A percentile compares a stretch with the other conserved stretches of the same genome.
phyloP scores from a whole-genome alignment of 352 stramenopile genomes.

The Plasmopara halstedii region DNA sequence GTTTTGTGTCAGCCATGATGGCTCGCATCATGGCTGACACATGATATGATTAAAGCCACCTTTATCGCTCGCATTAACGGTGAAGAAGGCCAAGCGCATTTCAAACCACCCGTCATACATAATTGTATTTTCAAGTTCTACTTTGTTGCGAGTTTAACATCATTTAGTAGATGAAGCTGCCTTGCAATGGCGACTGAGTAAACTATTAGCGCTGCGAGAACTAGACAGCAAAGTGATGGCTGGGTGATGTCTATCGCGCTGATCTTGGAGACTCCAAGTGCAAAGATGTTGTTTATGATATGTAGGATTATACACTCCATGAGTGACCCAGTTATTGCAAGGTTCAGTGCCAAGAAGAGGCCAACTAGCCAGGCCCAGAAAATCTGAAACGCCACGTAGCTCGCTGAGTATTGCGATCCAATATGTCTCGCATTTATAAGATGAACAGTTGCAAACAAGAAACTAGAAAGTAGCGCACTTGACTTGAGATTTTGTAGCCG shows the following conservation, averaged over 20 bases:
- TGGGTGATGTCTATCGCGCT: slow-evolving; percentile 7
- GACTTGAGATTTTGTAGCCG: slow-evolving; percentile 16
- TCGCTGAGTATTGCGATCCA: slow-evolving; percentile 14
- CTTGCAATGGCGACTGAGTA: slow-evolving; percentile 15
- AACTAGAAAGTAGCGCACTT: slow-evolving; percentile 25
- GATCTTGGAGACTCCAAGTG: slow-evolving; percentile 19
- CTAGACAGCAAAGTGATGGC: not conserved
- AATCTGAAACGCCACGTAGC: slow-evolving; percentile 36
- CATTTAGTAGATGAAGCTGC: slow-evolving; percentile 13
- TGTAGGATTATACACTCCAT: slow-evolving; percentile 53
- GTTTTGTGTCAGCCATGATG: too few relatives aligned
- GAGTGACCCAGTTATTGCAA: slow-evolving; percentile 31
- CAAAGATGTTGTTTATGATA: slow-evolving; percentile 50
- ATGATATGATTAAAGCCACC: too few relatives aligned
- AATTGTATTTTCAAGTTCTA: too few relatives aligned
- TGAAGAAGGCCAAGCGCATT: too few relatives aligned
- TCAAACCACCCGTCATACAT: too few relatives aligned
- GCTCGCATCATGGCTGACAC: too few relatives aligned
- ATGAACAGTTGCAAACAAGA: slow-evolving; percentile 46
- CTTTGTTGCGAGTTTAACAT: not conserved
- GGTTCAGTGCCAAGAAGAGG: slow-evolving; percentile 32
- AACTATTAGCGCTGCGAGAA: slow-evolving; percentile 4
- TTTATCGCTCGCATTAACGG: too few relatives aligned
- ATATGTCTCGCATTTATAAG: slow-evolving; percentile 28
- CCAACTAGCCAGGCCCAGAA: slow-evolving; percentile 39